Conservation (phyloP, 441 rosid species). For the Croton setiger region DNA sequence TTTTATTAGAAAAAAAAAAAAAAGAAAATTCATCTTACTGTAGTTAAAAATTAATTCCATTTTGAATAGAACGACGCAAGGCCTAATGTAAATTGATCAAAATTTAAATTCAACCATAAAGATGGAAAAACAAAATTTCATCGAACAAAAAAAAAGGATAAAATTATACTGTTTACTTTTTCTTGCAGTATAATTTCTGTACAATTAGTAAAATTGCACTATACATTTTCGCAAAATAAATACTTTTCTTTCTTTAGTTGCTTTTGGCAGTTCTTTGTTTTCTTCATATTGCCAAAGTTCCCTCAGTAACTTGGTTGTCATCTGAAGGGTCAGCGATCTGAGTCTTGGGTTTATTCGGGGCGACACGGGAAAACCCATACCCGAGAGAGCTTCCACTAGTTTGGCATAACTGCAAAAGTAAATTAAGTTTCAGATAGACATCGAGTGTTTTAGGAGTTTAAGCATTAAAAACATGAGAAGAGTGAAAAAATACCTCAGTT, state of each 20-base stretch:
- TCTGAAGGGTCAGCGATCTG: slow-evolving; percentile 56
- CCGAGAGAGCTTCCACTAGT: slow-evolving; percentile 90
- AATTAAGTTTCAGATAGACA: neutral
- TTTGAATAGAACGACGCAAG: no score
- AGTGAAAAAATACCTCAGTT: slow-evolving; percentile 55
- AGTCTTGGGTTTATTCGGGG: slow-evolving; percentile 52
- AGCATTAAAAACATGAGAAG: neutral
- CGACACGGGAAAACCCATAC: slow-evolving; percentile 72
- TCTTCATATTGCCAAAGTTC: slow-evolving; percentile 66
- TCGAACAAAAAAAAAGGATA: slow-evolving; percentile 2
- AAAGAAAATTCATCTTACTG: no score
- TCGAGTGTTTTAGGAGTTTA: neutral
- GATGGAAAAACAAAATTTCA: slow-evolving; percentile 17
- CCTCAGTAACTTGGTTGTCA: slow-evolving; percentile 65
- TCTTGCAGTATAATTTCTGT: slow-evolving; percentile 27
- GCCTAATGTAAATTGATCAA: no score
- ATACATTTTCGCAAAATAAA: slow-evolving; percentile 22
- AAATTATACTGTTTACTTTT: slow-evolving; percentile 3
- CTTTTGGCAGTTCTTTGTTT: slow-evolving; percentile 1
- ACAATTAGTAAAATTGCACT: slow-evolving; percentile 32
- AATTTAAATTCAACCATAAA: neutral
- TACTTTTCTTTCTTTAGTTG: slow-evolving; percentile 1
- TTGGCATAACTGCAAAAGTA: slow-evolving; percentile 63
- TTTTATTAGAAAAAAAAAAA: no score
- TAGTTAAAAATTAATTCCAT: no score